Percentiles rank a stretch among this genome's conserved stretches.
These are phyloP conservation scores for Craspedostauros australis DNA, from an alignment of 108 stramenopile species.

Conservation along the genomic window DNA sequence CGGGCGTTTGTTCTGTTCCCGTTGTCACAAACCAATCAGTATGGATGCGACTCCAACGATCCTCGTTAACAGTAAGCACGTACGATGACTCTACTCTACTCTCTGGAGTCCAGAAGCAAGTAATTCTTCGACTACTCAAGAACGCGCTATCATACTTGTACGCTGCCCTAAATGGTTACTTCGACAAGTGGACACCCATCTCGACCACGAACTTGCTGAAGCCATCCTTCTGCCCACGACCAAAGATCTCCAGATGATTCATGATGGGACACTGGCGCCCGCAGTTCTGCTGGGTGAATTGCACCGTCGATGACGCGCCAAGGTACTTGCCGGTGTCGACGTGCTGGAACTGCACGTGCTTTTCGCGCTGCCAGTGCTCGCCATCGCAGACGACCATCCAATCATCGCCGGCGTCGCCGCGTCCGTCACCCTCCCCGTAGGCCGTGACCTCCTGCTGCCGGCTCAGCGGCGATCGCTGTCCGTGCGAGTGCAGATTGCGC, in stretches of 20 bases:
- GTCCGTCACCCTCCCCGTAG: slow-evolving; percentile 64
- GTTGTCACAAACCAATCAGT: no score
- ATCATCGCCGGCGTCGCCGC: slow-evolving; percentile 74
- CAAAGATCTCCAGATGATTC: slow-evolving; percentile 76
- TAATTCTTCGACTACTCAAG: no score
- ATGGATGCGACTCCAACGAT: no score
- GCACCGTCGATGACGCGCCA: slow-evolving; percentile 43
- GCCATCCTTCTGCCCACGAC: slow-evolving; percentile 46
- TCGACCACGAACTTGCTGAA: slow-evolving; percentile 54
- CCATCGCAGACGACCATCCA: slow-evolving; percentile 59
- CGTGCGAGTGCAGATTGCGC: slow-evolving; percentile 74
- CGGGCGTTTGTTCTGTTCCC: no score
- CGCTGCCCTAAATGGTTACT: slow-evolving; percentile 40
- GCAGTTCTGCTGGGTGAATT: slow-evolving; percentile 72
- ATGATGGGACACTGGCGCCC: slow-evolving; percentile 80
- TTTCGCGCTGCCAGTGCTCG: slow-evolving; percentile 53
- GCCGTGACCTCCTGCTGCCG: slow-evolving; percentile 79
- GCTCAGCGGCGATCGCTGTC: slow-evolving; percentile 33
- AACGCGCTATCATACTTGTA: no score
- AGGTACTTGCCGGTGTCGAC: slow-evolving; percentile 51
- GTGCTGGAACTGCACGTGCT: slow-evolving; percentile 43
- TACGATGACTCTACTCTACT: no score
- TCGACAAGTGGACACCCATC: slow-evolving; percentile 59
- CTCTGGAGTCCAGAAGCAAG: no score
- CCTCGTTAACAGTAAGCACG: no score